Evolutionary conservation across 371 early-diverging fungal species (phyloP).

Genomic region (Pancytospora philotis): DNA sequence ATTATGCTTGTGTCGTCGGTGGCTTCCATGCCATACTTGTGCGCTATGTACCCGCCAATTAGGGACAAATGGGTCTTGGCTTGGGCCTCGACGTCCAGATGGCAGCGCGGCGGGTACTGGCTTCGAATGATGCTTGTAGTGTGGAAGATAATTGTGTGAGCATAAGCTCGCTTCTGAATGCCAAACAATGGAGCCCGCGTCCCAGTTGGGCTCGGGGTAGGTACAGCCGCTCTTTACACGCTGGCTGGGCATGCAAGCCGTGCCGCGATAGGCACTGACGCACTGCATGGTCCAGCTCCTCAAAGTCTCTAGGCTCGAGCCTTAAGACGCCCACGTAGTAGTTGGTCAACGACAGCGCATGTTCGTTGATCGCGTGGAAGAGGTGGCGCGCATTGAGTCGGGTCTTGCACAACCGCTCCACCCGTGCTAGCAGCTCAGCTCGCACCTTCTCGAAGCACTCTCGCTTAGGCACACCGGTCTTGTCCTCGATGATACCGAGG

Average conservation of each 20-base stretch:
- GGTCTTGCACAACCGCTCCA: not conserved
- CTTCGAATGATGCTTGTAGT: not conserved
- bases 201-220: slow-evolving; percentile 5
- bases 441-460: not conserved
- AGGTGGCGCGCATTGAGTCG: not conserved
- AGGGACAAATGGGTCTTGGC: not conserved
- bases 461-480: not conserved
- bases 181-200: slow-evolving; percentile 14
- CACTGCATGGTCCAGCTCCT: not conserved
- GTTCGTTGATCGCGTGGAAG: not conserved
- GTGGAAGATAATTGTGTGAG: not conserved
- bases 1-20: slow-evolving; percentile 12
- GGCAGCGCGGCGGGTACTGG: not conserved
- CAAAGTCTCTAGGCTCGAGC: slow-evolving; percentile 2
- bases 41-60: not conserved
- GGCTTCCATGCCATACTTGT: slow-evolving; percentile 14
- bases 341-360: not conserved
- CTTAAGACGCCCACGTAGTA: slow-evolving; percentile 1
- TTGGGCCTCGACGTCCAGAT: not conserved
- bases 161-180: slow-evolving; percentile 14
- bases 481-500: slow-evolving; percentile 3
- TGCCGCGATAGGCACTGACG: not conserved
- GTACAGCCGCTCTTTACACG: slow-evolving; percentile 6
- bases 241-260: not conserved
- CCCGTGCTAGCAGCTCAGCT: not conserved